phyloP scores from a whole-genome alignment of 345 rosid species.

The Aethionema arabicum region DNA sequence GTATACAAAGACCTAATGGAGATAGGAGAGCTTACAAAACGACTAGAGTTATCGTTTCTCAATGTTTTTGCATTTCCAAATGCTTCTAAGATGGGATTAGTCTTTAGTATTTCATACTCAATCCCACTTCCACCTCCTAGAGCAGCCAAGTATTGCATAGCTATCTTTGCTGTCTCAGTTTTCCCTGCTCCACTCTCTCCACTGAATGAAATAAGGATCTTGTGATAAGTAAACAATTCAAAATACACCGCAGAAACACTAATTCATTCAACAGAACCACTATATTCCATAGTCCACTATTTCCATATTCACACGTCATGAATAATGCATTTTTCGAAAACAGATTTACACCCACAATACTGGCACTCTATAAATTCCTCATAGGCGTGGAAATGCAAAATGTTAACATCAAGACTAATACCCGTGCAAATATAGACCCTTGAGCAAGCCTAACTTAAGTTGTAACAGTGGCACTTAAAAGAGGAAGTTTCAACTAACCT shows the following conservation, averaged over 20 bases:
- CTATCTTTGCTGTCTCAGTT: constrained; percentile 98
- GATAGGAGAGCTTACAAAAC: constrained; percentile 70
- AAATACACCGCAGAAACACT: too few relatives aligned
- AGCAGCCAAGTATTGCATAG: constrained; percentile 98
- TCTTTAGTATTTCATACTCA: constrained; percentile 90
- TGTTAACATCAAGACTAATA: neutral
- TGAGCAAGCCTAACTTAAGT: constrained; percentile 2
- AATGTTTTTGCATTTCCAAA: constrained; percentile 97
- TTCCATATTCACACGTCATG: too few relatives aligned
- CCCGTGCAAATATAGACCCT: constrained; percentile 6
- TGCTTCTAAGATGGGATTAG: constrained; percentile 95
- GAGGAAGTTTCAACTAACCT: constrained; percentile 54
- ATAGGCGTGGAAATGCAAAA: neutral
- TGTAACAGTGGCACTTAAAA: constrained; percentile 13
- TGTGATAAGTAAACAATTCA: constrained; percentile 25
- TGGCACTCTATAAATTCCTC: neutral
- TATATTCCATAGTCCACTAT: too few relatives aligned
- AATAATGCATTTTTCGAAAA: too few relatives aligned
- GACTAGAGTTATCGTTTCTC: constrained; percentile 96
- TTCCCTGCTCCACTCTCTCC: constrained; percentile 99
- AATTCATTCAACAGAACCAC: too few relatives aligned
- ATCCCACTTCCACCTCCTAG: constrained; percentile 99
- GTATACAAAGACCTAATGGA: neutral
- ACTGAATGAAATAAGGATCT: constrained; percentile 46
- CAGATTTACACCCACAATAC: constrained; percentile 1